These are phyloP conservation scores for Trebouxia gelatinosa DNA, from an alignment of 163 green algal genomes.

Conservation along the genomic window DNA sequence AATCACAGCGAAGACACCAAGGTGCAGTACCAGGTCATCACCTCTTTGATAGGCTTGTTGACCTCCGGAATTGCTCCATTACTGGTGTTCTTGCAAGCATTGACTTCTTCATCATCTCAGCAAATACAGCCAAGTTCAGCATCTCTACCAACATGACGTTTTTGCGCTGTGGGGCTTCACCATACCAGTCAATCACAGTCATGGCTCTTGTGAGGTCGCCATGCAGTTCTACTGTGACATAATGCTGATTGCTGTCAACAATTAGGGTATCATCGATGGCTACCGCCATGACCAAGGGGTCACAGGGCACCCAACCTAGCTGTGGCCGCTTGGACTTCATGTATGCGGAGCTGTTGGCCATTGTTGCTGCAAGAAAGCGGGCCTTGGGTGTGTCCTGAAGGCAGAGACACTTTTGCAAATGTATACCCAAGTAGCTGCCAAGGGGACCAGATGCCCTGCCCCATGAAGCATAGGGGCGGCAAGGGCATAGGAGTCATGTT, in stretches of 20 bases:
- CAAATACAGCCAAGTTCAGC: constrained; percentile 27
- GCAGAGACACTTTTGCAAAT: neutral
- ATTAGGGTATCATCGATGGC: constrained; percentile 24
- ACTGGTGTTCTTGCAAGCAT: constrained; percentile 20
- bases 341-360: constrained; percentile 29
- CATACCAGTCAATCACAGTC: constrained; percentile 30
- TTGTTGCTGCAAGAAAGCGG: constrained; percentile 9
- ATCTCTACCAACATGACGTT: constrained; percentile 24
- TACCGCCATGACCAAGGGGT: constrained; percentile 36
- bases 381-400: constrained; percentile 7
- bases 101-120: constrained; percentile 31
- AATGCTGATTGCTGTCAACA: constrained; percentile 19
- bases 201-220: constrained; percentile 18
- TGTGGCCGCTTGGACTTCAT: constrained; percentile 17
- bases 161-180: neutral
- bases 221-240: constrained; percentile 16
- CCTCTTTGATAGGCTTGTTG: too few relatives aligned
- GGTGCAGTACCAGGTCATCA: too few relatives aligned
- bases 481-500: too few relatives aligned
- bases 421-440: constrained; percentile 1
- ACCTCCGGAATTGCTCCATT: neutral
- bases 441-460: too few relatives aligned
- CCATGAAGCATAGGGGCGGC: too few relatives aligned
- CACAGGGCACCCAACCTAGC: constrained; percentile 31
- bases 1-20: too few relatives aligned